These are phyloP conservation scores for Rhodocollybia butyracea DNA, from an alignment of 768 basidiomycete species.

Conservation along the genomic window DNA sequence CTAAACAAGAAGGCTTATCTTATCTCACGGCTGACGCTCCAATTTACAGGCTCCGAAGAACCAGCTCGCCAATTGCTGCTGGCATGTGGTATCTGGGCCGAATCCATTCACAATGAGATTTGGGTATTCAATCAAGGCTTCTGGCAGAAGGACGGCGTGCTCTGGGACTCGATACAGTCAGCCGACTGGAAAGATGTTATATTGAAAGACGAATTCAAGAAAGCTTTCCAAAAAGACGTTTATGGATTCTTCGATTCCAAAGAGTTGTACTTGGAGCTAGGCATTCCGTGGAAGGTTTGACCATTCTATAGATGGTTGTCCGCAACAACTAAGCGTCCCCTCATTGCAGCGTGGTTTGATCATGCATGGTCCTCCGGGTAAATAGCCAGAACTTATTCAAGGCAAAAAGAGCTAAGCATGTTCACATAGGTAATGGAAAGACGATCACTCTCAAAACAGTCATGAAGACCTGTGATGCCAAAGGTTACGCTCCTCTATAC, in stretches of 20 bases:
- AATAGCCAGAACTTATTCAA: constrained; percentile 9
- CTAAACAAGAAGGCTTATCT: neutral
- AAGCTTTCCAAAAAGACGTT: constrained; percentile 65
- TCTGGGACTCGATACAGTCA: constrained; percentile 63
- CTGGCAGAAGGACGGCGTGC: constrained; percentile 59
- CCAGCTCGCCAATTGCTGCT: constrained; percentile 49
- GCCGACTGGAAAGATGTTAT: constrained; percentile 76
- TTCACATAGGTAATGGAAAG: constrained; percentile 85
- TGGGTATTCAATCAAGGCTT: constrained; percentile 73
- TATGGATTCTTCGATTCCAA: constrained; percentile 80
- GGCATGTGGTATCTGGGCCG: constrained; percentile 45
- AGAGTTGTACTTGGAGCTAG: constrained; percentile 65
- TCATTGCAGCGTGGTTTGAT: constrained; percentile 68
- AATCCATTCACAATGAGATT: constrained; percentile 63
- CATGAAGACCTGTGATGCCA: constrained; percentile 68
- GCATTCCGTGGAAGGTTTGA: constrained; percentile 79
- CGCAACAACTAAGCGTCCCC: neutral
- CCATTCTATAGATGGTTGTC: neutral
- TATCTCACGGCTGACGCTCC: neutral
- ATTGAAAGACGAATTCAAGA: constrained; percentile 67
- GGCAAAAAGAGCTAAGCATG: constrained; percentile 45
- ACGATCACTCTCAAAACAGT: constrained; percentile 80
- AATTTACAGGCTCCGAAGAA: constrained; percentile 41
- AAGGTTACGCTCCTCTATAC: constrained; percentile 68
- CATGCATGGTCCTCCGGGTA: constrained; percentile 78